A percentile compares a stretch with the other conserved stretches of the same genome.
Conservation (phyloP, 805 yeast species). For the Diddensiella caesifluorescens region DNA sequence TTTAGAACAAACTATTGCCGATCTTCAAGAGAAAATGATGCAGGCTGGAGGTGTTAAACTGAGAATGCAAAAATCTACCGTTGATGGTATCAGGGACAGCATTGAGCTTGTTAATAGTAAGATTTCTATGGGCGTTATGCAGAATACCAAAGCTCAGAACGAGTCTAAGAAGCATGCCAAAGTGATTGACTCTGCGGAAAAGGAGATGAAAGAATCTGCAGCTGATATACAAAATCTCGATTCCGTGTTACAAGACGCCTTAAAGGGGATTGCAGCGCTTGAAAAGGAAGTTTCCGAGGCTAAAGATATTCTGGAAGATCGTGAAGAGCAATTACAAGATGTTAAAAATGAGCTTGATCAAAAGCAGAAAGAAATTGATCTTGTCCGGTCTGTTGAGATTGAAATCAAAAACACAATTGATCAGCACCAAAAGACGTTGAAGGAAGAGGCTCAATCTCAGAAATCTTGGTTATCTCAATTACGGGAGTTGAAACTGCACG, state of each 20-base stretch:
- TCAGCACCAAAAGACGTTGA: slow-evolving; percentile 42
- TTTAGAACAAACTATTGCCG: slow-evolving; percentile 51
- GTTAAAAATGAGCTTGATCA: slow-evolving; percentile 39
- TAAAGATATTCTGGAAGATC: slow-evolving; percentile 21
- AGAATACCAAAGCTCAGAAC: slow-evolving; percentile 56
- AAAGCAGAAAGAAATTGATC: slow-evolving; percentile 44
- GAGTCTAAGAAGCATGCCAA: slow-evolving; percentile 54
- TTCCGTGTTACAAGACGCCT: slow-evolving; percentile 23
- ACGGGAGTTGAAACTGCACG: slow-evolving; percentile 45
- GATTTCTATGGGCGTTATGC: slow-evolving; percentile 50
- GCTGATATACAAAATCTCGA: slow-evolving; percentile 39
- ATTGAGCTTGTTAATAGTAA: slow-evolving; percentile 55
- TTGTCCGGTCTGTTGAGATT: slow-evolving; percentile 57
- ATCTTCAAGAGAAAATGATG: slow-evolving; percentile 71
- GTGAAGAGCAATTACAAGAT: slow-evolving; percentile 28
- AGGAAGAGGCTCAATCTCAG: slow-evolving; percentile 37
- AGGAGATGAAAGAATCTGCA: slow-evolving; percentile 42
- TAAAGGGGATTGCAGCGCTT: slow-evolving; percentile 17
- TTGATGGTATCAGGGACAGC: slow-evolving; percentile 65
- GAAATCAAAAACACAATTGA: slow-evolving; percentile 63
- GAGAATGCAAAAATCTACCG: slow-evolving; percentile 73
- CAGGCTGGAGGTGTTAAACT: slow-evolving; percentile 86
- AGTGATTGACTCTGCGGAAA: slow-evolving; percentile 41
- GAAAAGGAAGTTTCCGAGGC: slow-evolving; percentile 17
- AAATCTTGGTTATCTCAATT: slow-evolving; percentile 37